These are phyloP conservation scores for Exutisphaerella laricina DNA, from an alignment of 2,329 filamentous ascomycete genomes.

Conservation along the genomic window DNA sequence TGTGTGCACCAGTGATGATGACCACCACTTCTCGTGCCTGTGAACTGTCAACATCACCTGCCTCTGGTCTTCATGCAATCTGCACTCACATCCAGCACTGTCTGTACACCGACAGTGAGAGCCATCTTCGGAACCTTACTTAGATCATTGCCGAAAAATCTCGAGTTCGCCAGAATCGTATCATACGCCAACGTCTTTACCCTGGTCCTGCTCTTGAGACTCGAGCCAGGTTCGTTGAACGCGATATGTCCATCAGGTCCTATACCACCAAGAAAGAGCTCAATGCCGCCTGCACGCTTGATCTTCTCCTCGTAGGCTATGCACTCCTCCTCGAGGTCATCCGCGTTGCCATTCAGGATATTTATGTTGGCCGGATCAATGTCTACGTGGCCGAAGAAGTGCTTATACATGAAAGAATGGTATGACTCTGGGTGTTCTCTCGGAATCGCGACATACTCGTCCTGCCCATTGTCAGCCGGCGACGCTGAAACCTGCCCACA, in stretches of 20 bases:
- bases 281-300: slow-evolving; percentile 67
- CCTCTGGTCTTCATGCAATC: background rate
- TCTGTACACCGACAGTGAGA: slow-evolving; percentile 78
- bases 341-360: slow-evolving; percentile 75
- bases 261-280: slow-evolving; percentile 79
- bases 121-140: slow-evolving; percentile 73
- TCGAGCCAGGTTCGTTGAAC: slow-evolving; percentile 85
- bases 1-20: slow-evolving; percentile 76
- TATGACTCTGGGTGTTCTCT: slow-evolving; percentile 81
- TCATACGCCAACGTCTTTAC: slow-evolving; percentile 86
- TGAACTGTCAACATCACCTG: slow-evolving; percentile 4
- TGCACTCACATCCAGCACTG: slow-evolving; percentile 61
- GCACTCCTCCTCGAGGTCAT: slow-evolving; percentile 70
- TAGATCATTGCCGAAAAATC: slow-evolving; percentile 74
- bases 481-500: slow-evolving; percentile 1
- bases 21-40: slow-evolving; percentile 71
- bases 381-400: slow-evolving; percentile 83
- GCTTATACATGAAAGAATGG: slow-evolving; percentile 89
- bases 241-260: slow-evolving; percentile 84
- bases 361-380: slow-evolving; percentile 77
- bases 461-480: slow-evolving; percentile 42
- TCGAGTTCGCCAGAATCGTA: slow-evolving; percentile 77
- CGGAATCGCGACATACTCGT: slow-evolving; percentile 80
- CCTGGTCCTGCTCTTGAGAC: slow-evolving; percentile 67
- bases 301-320: slow-evolving; percentile 75